phyloP scores from a whole-genome alignment of 345 rosid species.

The Excoecaria agallocha region DNA sequence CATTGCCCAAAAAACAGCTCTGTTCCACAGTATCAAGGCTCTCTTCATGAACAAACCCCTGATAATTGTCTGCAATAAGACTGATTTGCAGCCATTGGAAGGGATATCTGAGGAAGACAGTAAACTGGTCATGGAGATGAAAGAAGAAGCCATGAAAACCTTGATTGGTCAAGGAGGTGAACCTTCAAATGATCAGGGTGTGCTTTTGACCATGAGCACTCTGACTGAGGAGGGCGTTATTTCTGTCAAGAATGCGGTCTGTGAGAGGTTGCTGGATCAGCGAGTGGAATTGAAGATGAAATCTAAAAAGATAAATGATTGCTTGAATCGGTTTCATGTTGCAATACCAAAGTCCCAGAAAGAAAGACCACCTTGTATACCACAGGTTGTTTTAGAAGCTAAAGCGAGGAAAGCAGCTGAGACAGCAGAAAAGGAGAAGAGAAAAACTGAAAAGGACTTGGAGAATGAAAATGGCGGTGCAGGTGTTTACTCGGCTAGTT shows the following conservation, averaged over 20 bases:
- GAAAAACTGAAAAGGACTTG: slow-evolving; percentile 73
- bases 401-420: slow-evolving; percentile 54
- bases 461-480: slow-evolving; percentile 95
- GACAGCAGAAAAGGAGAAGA: slow-evolving; percentile 45
- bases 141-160: slow-evolving; percentile 72
- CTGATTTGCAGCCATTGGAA: slow-evolving; percentile 89
- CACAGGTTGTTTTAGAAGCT: slow-evolving; percentile 76
- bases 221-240: slow-evolving; percentile 78
- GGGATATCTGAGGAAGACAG: slow-evolving; percentile 63
- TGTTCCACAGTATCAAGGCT: slow-evolving; percentile 87
- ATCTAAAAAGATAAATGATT: slow-evolving; percentile 87
- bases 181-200: slow-evolving; percentile 48
- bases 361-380: slow-evolving; percentile 68
- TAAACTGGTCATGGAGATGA: slow-evolving; percentile 77
- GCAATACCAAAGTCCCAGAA: slow-evolving; percentile 78
- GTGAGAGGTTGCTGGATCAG: slow-evolving; percentile 80
- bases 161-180: slow-evolving; percentile 64
- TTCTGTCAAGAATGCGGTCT: slow-evolving; percentile 86
- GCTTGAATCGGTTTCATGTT: slow-evolving; percentile 84
- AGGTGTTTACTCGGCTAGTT: slow-evolving; percentile 86
- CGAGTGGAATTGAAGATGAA: slow-evolving; percentile 93
- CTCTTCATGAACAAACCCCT: slow-evolving; percentile 87
- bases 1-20: slow-evolving; percentile 92
- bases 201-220: slow-evolving; percentile 82
- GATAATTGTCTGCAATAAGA: slow-evolving; percentile 91